Conservation (phyloP, 2,329 filamentous ascomycete species). For the Fusarium hainanense region DNA sequence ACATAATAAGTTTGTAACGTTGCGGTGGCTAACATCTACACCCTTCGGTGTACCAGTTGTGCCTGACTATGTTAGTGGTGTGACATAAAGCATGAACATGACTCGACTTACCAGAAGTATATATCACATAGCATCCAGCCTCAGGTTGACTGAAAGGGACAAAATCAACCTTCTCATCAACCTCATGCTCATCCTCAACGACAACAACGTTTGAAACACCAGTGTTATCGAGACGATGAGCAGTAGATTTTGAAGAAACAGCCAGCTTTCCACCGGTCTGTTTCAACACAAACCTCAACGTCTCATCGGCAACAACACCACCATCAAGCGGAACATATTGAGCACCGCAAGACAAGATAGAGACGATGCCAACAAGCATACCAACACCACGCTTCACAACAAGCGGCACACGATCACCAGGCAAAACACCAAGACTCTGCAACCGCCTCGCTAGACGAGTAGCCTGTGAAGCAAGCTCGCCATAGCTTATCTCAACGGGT, state of each 20-base stretch:
- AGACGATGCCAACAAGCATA: slow-evolving; percentile 67
- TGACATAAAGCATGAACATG: too few relatives aligned
- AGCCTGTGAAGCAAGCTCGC: slow-evolving; percentile 53
- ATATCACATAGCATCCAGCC: slow-evolving; percentile 61
- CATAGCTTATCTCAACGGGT: slow-evolving; percentile 56
- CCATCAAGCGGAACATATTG: slow-evolving; percentile 71
- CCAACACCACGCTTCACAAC: slow-evolving; percentile 65
- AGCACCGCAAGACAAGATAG: slow-evolving; percentile 64
- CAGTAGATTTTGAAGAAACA: slow-evolving; percentile 56
- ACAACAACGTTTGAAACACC: slow-evolving; percentile 41
- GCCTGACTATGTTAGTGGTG: slow-evolving; percentile 38
- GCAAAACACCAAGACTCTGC: slow-evolving; percentile 53
- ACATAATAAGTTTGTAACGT: slow-evolving; percentile 65
- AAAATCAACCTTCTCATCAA: neutral
- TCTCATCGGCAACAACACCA: slow-evolving; percentile 60
- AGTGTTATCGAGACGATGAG: slow-evolving; percentile 41
- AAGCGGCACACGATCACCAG: slow-evolving; percentile 63
- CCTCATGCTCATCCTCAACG: slow-evolving; percentile 44
- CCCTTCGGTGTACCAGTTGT: slow-evolving; percentile 70
- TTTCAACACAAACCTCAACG: slow-evolving; percentile 60
- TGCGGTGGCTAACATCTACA: slow-evolving; percentile 66
- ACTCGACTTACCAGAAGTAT: slow-evolving; percentile 60
- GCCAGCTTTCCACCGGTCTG: slow-evolving; percentile 58
- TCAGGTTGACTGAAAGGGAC: slow-evolving; percentile 29
- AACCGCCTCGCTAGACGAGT: slow-evolving; percentile 55